Base-by-base conservation (phyloP, 73 alveolate species). In the Uronychia setigera region DNA sequence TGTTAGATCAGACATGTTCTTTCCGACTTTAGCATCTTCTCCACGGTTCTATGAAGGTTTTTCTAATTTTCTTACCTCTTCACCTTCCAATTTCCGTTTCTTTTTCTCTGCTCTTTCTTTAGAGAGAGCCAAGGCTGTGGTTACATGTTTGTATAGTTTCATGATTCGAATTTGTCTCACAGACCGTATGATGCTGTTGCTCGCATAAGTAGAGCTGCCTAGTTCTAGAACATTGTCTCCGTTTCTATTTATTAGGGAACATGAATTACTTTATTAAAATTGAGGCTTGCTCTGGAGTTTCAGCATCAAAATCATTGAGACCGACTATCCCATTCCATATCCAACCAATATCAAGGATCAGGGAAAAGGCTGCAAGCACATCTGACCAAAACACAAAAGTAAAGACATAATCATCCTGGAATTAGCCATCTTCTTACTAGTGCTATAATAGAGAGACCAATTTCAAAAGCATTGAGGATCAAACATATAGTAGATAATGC, bases 21-120 rank as follows among this genome's bases (percentile, higher is more conserved):
- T 97, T 59, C 99, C 99, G 28, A 97, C 98, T 75, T 95, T 87
- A 77, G 96, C 82, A 82, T 97, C 99, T 80, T 80, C 86, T 26
- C 31, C 67, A 11, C 76, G 1, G 35, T 77, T 28, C 80, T 74
- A 26, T 28, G 28, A 0, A 57, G 77, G 33, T 31, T 32, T n/a
- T 30, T 25, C 79, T n/a, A n/a, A n/a, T n/a, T n/a, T n/a, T 29
- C 59, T 13, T 33, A 46, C 67, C 5, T 46, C 67, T 11, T 46
- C 67, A 59, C 58, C 35, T 31, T 85, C 25, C 84, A 26, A 35
- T 46, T 33, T 33, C 82, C 25, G 32, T 32, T 19, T 82, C 86
- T 29, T 82, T 78, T 60, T 30, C 32, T 31, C 26, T 5, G 25
- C 27, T 26, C 35, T 59, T 59, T 26, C 30, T 32, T 1, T 74